A percentile compares a stretch with the other conserved stretches of the same genome.
phyloP scores from a whole-genome alignment of 2,329 filamentous ascomycete genomes.

The Rutstroemia sp. region DNA sequence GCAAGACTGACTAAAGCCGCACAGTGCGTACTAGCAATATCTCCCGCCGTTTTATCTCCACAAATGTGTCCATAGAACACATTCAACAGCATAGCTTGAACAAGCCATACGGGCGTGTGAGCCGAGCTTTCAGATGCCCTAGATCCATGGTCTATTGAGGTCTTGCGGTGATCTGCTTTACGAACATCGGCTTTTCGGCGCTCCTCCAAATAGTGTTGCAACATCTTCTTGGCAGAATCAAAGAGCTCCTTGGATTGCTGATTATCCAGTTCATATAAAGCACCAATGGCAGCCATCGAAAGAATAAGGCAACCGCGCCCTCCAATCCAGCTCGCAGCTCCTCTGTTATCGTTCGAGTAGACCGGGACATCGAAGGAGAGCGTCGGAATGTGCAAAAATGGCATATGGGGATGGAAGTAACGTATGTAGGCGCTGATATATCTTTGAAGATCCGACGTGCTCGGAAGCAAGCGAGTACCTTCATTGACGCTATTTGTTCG shows the following conservation, averaged over 20 bases:
- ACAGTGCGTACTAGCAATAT: constrained; percentile 89
- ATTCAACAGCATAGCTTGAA: constrained; percentile 94
- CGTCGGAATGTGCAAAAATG: constrained; percentile 89
- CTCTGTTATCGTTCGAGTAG: constrained; percentile 54
- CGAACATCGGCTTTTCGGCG: constrained; percentile 76
- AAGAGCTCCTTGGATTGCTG: constrained; percentile 77
- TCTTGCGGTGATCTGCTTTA: constrained; percentile 50
- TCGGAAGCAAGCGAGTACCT: constrained; percentile 59
- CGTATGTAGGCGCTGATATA: constrained; percentile 86
- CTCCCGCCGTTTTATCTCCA: constrained; percentile 81
- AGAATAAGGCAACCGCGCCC: constrained; percentile 82
- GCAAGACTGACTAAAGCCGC: constrained; percentile 86
- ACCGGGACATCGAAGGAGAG: constrained; percentile 79
- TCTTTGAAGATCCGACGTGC: constrained; percentile 77
- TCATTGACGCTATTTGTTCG: constrained; percentile 42
- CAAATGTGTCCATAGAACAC: constrained; percentile 95
- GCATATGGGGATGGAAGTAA: constrained; percentile 89
- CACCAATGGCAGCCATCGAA: constrained; percentile 78
- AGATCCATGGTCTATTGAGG: constrained; percentile 40
- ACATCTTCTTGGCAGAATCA: constrained; percentile 91
- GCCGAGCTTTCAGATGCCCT: constrained; percentile 51
- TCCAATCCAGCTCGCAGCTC: constrained; percentile 53
- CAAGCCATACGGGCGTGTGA: constrained; percentile 85
- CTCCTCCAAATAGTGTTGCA: constrained; percentile 86
- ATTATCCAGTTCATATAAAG: constrained; percentile 81